Base-by-base conservation (phyloP, 768 basidiomycete species). In the Amanita muscaria region DNA sequence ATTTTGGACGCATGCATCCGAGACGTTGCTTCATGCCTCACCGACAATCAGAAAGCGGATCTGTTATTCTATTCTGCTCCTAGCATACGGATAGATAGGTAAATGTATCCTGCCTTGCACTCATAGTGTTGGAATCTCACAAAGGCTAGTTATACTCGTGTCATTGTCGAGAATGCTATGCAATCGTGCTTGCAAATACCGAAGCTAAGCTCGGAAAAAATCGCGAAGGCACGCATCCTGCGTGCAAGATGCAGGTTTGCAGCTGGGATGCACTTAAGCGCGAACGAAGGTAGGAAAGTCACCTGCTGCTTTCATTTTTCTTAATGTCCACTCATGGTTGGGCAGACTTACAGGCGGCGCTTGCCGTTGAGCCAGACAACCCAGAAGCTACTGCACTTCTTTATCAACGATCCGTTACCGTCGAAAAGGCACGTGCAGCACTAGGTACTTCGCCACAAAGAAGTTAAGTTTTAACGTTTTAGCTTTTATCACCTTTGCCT, bases 31-130 rank as follows among this genome's bases (percentile, higher is more conserved):
- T 64, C 65, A 5, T 71, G 69, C 47, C 67, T 86, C 25, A 67
- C 72, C 3, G 74, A 80, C 56, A 73, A 73, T 51, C 74, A 84
- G 57, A 86, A 85, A 59, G 80, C 73, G 15, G 80, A 81, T 46
- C 69, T 85, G 29, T 64, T 89, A 42, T 60, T 90, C 39, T 79
- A 85, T 51, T 88, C 88, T n/a, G 79, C 91, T 72, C 79, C 82
- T 51, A 83, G 82, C 54, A 76, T 94, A 48, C 77, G 81, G 41
- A 68, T 73, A 37, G 80, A 88, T 47, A 73, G 80, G 80, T 83
- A 57, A 29, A 75, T 61, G 12, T 43, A 44, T 55, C 37, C 42
- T 47, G 16, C 47, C 23, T 43, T 41, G n/a, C n/a, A n/a, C n/a
- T 45, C 40, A 43, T 41, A 47, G 45, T 47, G 32, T n/a, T n/a